Evolutionary conservation across 768 basidiomycete species (phyloP), one percentile per base, ranked within the genome.

Genomic region (Boletus rubroflammeus): DNA sequence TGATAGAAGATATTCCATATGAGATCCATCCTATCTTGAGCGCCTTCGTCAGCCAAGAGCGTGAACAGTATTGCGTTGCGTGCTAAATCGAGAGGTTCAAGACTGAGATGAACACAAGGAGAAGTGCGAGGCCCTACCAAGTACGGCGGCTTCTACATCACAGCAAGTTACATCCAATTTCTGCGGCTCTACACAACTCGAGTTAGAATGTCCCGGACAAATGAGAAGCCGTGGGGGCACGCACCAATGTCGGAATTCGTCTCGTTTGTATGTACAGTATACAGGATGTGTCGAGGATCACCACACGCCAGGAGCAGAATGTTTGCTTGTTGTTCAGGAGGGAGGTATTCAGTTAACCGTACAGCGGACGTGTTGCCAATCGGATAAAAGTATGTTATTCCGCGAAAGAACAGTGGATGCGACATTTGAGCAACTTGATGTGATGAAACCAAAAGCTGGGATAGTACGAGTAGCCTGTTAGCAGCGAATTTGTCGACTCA

Each of bases 311-410:
- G 69, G 17, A 82, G 73, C 4, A 85, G 70, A 25, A 83, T 62
- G n/a, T 75, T 64, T 6, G 78, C 81, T n/a, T 66, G 49, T 48
- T 74, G 64, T 55, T 81, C 81, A 0, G 77, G 76, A 53, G 78
- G 65, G 6, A 85, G 62, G 38, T 76, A 71, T 50, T 77, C 68
- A 3, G 78, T 78, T 14, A 85, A 67, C 42, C 70, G 77, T 5
- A 78, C 67, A 5, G 84, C 77, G 5, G 81, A 73, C 0, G 83
- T 84, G 60, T 84, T 84, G 32, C 84, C 83, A 14, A 82, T 69
- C 2, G 82, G 77, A 63, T 84, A 84, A 69, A 82, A 85, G 54
- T 75, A 80, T 3, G 65, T 65, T 3, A 79, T 9, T 28, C 63
- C 63, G 23, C 48, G 64, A 43, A 61, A 65, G 35, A 65, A 56